Conservation (phyloP, 306 rosid species). For the Boehmeria nivea region DNA sequence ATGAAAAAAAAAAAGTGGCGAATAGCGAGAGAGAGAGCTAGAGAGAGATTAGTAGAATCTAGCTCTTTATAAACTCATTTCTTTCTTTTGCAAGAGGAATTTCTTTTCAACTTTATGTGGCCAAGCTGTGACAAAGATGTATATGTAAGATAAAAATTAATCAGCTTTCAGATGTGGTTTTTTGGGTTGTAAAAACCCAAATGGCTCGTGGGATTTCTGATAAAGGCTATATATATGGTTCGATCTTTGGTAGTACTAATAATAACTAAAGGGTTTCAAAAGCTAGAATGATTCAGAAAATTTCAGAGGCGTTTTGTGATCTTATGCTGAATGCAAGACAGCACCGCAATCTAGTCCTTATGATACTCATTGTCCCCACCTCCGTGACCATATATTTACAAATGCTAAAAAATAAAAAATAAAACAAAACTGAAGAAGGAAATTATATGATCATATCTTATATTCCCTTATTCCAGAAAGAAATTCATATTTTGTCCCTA, state of each 20-base stretch:
- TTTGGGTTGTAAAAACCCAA: conserved; percentile 27
- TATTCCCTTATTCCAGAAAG: conserved; percentile 12
- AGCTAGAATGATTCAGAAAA: conserved; percentile 67
- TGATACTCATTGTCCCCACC: conserved; percentile 43
- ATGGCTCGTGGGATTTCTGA: conserved; percentile 52
- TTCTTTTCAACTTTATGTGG: no score
- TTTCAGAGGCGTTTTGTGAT: conserved; percentile 40
- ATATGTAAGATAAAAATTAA: neutral
- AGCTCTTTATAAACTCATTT: no score
- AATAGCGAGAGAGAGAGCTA: neutral
- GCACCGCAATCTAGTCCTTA: conserved; percentile 47
- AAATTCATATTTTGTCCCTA: conserved; percentile 13
- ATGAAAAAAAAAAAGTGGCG: conserved; percentile 23
- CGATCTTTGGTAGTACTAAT: no score
- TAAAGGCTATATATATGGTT: conserved; percentile 39
- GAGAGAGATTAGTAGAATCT: conserved; percentile 33
- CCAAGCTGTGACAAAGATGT: no score
- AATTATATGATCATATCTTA: conserved; percentile 26
- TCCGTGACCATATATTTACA: conserved; percentile 23
- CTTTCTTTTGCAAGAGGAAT: no score
- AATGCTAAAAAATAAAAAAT: no score
- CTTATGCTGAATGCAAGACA: conserved; percentile 80
- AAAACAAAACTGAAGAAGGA: conserved; percentile 12
- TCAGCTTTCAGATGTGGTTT: conserved; percentile 26
- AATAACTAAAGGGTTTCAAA: conserved; percentile 46